These are phyloP conservation scores for Epichloe sylvatica DNA, from an alignment of 2,329 filamentous ascomycete genomes.

Conservation along the genomic window DNA sequence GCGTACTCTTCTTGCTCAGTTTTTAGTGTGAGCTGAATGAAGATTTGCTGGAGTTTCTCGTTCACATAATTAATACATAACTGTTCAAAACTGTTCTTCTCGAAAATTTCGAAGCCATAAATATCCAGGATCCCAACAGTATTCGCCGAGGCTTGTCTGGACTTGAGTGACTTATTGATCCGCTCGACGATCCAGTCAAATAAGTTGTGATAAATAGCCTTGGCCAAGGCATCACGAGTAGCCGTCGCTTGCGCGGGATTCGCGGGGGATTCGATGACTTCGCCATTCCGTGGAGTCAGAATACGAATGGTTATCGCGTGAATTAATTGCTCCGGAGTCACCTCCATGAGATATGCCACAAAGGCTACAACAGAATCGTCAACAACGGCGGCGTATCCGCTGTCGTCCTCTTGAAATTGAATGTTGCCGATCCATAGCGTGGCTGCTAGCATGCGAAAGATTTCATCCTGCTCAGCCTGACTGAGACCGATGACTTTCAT, in stretches of 20 bases:
- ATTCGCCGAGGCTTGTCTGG: conserved; percentile 60
- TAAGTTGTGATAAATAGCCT: conserved; percentile 92
- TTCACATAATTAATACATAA: conserved; percentile 99
- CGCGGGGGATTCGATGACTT: conserved; percentile 64
- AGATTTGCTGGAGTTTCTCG: conserved; percentile 97
- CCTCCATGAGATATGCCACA: conserved; percentile 83
- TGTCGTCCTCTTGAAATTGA: conserved; percentile 77
- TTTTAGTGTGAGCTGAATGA: conserved; percentile 93
- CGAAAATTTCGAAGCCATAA: conserved; percentile 98
- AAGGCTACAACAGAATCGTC: conserved; percentile 92
- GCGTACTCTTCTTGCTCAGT: conserved; percentile 97
- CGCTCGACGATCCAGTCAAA: conserved; percentile 97
- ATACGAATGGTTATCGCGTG: conserved; percentile 83
- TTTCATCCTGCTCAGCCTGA: conserved; percentile 83
- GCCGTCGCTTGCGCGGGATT: conserved; percentile 77
- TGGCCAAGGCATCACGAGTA: conserved; percentile 81
- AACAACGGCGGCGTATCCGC: conserved; percentile 71
- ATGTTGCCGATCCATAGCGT: conserved; percentile 94
- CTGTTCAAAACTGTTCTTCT: conserved; percentile 98
- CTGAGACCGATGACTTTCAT: conserved; percentile 89
- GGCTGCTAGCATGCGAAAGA: conserved; percentile 87
- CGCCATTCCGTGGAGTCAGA: conserved; percentile 53
- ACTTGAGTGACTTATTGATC: conserved; percentile 76
- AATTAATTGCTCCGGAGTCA: conserved; percentile 65
- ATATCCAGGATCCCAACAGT: conserved; percentile 96